These are phyloP conservation scores for Malus hybrid DNA, from an alignment of 331 rosid species.

Conservation along the genomic window DNA sequence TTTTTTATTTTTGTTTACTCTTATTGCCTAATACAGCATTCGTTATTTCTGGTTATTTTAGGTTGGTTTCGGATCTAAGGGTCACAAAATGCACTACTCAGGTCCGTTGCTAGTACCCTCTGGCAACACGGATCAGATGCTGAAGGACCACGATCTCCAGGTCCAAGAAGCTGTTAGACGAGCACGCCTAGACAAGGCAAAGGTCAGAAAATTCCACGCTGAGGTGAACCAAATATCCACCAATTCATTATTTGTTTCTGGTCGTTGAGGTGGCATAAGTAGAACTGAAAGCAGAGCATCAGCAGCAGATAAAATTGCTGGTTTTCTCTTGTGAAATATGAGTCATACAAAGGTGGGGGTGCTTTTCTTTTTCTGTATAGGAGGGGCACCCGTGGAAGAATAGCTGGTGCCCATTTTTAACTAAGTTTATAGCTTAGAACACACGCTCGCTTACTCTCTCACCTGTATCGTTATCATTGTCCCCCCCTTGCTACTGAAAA, in stretches of 20 bases:
- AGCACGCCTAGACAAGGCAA: constrained; percentile 86
- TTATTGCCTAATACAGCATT: neutral
- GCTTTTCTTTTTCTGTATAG: constrained; percentile 38
- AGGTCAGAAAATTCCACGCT: constrained; percentile 60
- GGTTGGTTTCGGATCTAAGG: constrained; percentile 90
- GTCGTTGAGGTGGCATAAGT: constrained; percentile 49
- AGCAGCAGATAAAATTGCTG: constrained; percentile 17
- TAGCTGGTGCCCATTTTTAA: constrained; percentile 33
- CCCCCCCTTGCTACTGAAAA: constrained; percentile 31
- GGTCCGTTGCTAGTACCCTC: constrained; percentile 93
- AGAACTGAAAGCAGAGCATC: constrained; percentile 26
- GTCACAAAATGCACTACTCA: constrained; percentile 92
- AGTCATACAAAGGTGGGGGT: constrained; percentile 10
- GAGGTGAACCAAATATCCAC: constrained; percentile 67
- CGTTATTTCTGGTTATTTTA: constrained; percentile 13
- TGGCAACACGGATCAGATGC: constrained; percentile 89
- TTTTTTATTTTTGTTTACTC: neutral
- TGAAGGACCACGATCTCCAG: constrained; percentile 96
- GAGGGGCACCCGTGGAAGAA: constrained; percentile 38
- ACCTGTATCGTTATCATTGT: constrained; percentile 19
- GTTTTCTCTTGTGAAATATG: constrained; percentile 16
- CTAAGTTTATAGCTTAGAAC: constrained; percentile 41
- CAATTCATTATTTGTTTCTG: constrained; percentile 88
- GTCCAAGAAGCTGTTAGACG: constrained; percentile 95
- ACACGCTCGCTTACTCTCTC: neutral